A percentile compares a stretch with the other conserved stretches of the same genome.
Evolutionary conservation across 371 early-diverging fungal genomes (phyloP).

Genomic region (Mortierella sp.): DNA sequence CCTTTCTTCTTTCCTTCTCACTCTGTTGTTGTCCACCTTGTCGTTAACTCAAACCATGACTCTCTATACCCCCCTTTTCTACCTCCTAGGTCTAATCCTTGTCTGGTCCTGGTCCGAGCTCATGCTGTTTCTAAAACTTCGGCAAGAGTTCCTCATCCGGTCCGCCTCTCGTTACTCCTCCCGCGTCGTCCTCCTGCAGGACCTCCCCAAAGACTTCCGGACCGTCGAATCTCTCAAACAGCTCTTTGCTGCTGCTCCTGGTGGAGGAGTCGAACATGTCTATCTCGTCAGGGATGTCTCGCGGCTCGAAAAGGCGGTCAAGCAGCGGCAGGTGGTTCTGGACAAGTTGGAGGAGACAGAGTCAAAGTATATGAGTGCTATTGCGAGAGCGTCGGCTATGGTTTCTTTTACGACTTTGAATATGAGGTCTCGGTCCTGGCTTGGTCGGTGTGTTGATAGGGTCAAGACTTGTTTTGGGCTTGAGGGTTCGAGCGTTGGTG

Average conservation of each 20-base stretch:
- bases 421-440: conserved; percentile 28
- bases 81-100: conserved; percentile 13
- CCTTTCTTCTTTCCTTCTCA: neutral
- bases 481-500: neutral
- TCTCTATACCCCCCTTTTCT: neutral
- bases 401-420: conserved; percentile 22
- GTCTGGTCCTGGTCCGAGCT: conserved; percentile 38
- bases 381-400: conserved; percentile 34
- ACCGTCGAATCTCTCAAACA: conserved; percentile 17
- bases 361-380: conserved; percentile 29
- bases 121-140: conserved; percentile 32
- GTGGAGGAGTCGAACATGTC: conserved; percentile 34
- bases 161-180: conserved; percentile 29
- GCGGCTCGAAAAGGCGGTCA: conserved; percentile 33
- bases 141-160: conserved; percentile 33
- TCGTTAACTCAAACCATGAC: neutral
- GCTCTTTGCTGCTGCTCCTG: conserved; percentile 20
- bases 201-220: conserved; percentile 19
- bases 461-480: conserved; percentile 18
- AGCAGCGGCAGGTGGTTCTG: conserved; percentile 20
- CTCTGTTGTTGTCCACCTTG: neutral
- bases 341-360: conserved; percentile 31
- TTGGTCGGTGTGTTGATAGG: conserved; percentile 19
- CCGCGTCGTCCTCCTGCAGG: conserved; percentile 32
- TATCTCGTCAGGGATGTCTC: conserved; percentile 26